Evolutionary conservation across 352 stramenopile genomes (phyloP).

Genomic region (Saprolegnia parasitica): DNA sequence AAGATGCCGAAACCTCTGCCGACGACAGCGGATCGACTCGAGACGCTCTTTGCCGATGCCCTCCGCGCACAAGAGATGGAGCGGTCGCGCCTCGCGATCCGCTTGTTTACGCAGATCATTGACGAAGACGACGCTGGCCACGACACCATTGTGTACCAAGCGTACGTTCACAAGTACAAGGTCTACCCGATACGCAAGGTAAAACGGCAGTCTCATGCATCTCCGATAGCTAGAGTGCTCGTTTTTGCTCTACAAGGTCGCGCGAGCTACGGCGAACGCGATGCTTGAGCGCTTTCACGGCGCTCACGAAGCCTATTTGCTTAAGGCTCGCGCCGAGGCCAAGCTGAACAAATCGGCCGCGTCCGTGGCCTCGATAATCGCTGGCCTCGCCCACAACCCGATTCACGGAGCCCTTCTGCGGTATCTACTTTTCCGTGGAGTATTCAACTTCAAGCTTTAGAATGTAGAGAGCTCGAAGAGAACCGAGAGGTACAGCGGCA

Average conservation of each 20-base stretch:
- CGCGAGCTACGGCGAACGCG: slow-evolving; percentile 11
- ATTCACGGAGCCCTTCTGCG: slow-evolving; percentile 9
- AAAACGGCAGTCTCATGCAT: neutral
- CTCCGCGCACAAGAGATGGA: slow-evolving; percentile 15
- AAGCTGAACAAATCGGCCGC: slow-evolving; percentile 25
- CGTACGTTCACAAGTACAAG: slow-evolving; percentile 28
- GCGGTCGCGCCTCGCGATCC: slow-evolving; percentile 15
- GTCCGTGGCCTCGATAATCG: slow-evolving; percentile 4
- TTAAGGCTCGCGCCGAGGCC: slow-evolving; percentile 16
- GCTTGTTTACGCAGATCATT: slow-evolving; percentile 24
- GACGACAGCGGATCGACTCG: neutral
- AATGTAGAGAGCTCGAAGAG: neutral
- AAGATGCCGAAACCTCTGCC: no score
- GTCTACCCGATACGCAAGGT: neutral
- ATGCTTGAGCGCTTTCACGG: slow-evolving; percentile 23
- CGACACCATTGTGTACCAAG: slow-evolving; percentile 29
- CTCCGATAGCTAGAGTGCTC: slow-evolving; percentile 9
- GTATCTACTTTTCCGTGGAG: neutral
- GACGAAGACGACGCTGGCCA: slow-evolving; percentile 17
- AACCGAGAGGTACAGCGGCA: neutral
- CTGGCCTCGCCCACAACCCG: slow-evolving; percentile 15
- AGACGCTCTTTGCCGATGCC: neutral
- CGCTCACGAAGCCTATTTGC: slow-evolving; percentile 11
- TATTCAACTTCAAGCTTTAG: neutral
- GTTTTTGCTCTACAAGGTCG: slow-evolving; percentile 15